Evolutionary conservation across 176 grass and related monocot species (phyloP).

Genomic region (Pontederia crassipes): DNA sequence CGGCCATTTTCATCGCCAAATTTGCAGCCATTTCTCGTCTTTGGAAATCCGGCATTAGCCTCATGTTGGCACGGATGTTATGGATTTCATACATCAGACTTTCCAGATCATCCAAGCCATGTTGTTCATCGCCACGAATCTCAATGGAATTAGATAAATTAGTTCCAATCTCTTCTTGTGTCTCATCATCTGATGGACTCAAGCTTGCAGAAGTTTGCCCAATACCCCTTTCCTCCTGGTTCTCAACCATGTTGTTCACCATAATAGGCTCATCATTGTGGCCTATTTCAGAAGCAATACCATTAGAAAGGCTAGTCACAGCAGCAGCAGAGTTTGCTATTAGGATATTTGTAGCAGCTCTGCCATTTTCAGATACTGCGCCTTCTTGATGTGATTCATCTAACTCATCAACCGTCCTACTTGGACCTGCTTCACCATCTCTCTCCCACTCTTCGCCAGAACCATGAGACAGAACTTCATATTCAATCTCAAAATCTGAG

Average conservation of each 20-base stretch:
- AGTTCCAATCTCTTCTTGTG: slow-evolving; percentile 15
- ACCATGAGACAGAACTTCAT: slow-evolving; percentile 81
- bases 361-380: slow-evolving; percentile 12
- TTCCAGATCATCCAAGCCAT: slow-evolving; percentile 77
- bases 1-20: slow-evolving; percentile 81
- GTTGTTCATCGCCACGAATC: slow-evolving; percentile 43
- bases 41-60: slow-evolving; percentile 83
- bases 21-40: slow-evolving; percentile 85
- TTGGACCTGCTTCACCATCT: slow-evolving; percentile 34
- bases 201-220: background rate
- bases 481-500: slow-evolving; percentile 64
- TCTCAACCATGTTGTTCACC: slow-evolving; percentile 11
- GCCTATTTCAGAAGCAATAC: slow-evolving; percentile 21
- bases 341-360: background rate
- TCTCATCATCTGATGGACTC: slow-evolving; percentile 11
- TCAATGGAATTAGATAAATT: slow-evolving; percentile 7
- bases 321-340: background rate
- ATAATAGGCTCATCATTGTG: slow-evolving; percentile 4
- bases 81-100: slow-evolving; percentile 80
- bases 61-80: slow-evolving; percentile 69
- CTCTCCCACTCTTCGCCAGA: slow-evolving; percentile 73
- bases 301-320: slow-evolving; percentile 5
- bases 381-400: slow-evolving; percentile 23
- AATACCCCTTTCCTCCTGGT: background rate
- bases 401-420: slow-evolving; percentile 33